Evolutionary conservation across 2,329 filamentous ascomycete species (phyloP).

Genomic region (Cercospora sp.): DNA sequence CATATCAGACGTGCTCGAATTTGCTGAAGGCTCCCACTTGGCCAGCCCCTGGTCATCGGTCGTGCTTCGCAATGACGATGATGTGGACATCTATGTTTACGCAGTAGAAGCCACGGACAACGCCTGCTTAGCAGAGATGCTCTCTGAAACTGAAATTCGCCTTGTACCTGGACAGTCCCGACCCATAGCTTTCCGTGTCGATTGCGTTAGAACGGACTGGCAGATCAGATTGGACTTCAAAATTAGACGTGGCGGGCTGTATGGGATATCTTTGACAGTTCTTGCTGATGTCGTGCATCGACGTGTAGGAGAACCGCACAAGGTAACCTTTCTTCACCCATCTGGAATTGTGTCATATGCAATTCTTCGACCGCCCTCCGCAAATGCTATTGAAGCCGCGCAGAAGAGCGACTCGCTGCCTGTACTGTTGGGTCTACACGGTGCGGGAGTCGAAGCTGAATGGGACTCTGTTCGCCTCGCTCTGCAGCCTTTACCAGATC

Average conservation of each 20-base stretch:
- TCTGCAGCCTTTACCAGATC: constrained; percentile 52
- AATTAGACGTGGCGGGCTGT: constrained; percentile 18
- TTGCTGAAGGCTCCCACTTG: constrained; percentile 43
- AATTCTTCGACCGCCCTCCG: constrained; percentile 56
- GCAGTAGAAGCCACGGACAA: constrained; percentile 22
- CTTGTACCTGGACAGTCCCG: constrained; percentile 45
- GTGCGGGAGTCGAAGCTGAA: constrained; percentile 58
- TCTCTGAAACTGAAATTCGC: constrained; percentile 18
- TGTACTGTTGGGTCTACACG: constrained; percentile 56
- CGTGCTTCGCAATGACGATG: constrained; percentile 48
- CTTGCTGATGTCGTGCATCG: constrained; percentile 14
- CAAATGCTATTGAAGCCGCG: constrained; percentile 38
- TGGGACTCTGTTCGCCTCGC: constrained; percentile 48
- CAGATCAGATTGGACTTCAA: constrained; percentile 22
- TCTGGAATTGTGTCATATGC: constrained; percentile 58
- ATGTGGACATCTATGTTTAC: constrained; percentile 26
- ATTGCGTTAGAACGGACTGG: constrained; percentile 25
- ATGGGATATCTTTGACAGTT: constrained; percentile 16
- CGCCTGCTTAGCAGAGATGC: constrained; percentile 23
- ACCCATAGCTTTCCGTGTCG: constrained; percentile 43
- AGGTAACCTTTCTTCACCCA: constrained; percentile 57
- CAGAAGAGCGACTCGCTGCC: constrained; percentile 41
- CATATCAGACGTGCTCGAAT: constrained; percentile 52
- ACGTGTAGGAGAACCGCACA: constrained; percentile 46
- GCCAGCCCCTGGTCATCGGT: constrained; percentile 53